phyloP scores from a whole-genome alignment of 306 rosid genomes.

The Gastrolobium bilobum region DNA sequence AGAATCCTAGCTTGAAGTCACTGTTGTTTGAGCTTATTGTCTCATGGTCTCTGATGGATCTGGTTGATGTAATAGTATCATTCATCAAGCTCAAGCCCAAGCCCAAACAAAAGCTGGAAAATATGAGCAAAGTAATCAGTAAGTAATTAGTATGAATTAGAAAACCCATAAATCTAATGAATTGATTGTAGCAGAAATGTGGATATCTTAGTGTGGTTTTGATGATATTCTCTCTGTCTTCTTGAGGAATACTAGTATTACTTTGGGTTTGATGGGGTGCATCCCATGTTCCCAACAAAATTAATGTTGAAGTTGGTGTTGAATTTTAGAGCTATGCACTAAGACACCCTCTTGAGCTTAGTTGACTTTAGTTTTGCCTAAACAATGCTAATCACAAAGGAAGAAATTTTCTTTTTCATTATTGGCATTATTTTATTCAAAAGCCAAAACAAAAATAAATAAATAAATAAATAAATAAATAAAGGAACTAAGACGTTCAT shows the following conservation, averaged over 20 bases:
- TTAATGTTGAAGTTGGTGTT: background rate
- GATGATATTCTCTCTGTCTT: background rate
- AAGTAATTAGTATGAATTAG: background rate
- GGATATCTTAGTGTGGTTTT: background rate
- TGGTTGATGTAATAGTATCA: conserved; percentile 34
- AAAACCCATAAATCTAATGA: conserved; percentile 48
- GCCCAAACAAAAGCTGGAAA: conserved; percentile 16
- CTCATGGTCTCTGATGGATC: conserved; percentile 41
- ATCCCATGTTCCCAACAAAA: background rate
- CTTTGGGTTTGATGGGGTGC: background rate
- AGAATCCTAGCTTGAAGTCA: conserved; percentile 47
- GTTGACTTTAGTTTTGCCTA: conserved; percentile 45
- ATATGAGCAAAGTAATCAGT: background rate
- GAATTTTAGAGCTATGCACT: conserved; percentile 20
- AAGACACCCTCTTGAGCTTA: background rate
- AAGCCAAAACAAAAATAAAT: too few species aligned
- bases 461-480: too few species aligned
- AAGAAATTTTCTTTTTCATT: background rate
- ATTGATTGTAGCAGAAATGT: background rate
- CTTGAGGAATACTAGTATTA: background rate
- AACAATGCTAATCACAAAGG: background rate
- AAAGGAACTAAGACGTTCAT: background rate
- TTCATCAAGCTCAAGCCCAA: conserved; percentile 11
- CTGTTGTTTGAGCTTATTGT: conserved; percentile 49
- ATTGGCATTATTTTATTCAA: background rate